Evolutionary conservation across 305 asterid species (phyloP), one percentile per base, ranked within the genome.

Genomic region (Ilex paraguariensis): DNA sequence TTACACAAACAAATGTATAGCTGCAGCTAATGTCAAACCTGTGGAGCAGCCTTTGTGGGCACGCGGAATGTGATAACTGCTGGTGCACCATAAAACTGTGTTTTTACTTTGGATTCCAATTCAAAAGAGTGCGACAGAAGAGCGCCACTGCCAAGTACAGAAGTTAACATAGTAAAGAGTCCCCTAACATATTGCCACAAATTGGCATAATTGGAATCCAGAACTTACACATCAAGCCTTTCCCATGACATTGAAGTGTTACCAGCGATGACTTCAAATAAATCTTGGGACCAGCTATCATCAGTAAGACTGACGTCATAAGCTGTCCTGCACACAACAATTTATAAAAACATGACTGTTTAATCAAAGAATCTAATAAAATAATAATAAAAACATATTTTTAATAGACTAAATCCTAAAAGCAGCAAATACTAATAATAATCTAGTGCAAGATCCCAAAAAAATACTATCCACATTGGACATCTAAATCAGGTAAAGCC

Each of bases 191-290:
- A 36, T 36, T 36, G 42, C 42, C 42, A 36, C 42, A 28, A 58
- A 62, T 31, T 46, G 55, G 42, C 10, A 31, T 10, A 50, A 49
- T 61, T 12, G 40, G 40, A 56, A 56, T n/a, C 40, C 56, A 59
- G 13, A 59, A 87, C 98, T 84, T 77, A 92, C 97, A 68, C 85
- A 39, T 92, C 98, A 70, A 92, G 98, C 78, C 77, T 85, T 74
- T 89, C 97, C 97, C 98, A 92, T 28, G 98, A 82, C 59, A 76
- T 68, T 48, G 98, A 80, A 63, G 96, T 87, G 86, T 87, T 91
- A 33, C 98, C 96, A 76, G 75, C 51, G 36, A 87, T 81, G 54
- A 85, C 51, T 9, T 73, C 79, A 62, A 91, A 91, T 48, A 84
- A 45, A 67, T 82, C 90, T 62, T 50, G 57, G 58, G 95, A 75